phyloP scores from a whole-genome alignment of 1,139 yeast genomes.

The Yamadazyma atlantica region DNA sequence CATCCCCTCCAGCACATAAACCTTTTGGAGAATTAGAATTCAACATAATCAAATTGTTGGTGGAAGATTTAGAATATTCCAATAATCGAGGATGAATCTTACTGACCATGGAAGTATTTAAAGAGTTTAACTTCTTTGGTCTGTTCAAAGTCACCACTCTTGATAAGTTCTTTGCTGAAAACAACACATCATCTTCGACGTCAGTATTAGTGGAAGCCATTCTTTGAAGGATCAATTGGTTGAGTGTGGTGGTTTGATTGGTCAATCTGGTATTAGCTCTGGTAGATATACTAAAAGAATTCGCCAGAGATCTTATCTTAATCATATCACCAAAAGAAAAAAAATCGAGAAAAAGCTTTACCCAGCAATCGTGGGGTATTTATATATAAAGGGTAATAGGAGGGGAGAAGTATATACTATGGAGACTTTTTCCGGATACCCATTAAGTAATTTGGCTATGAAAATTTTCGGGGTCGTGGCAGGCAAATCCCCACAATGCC shows the following conservation, averaged over 20 bases:
- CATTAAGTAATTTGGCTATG: background rate
- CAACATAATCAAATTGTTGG: constrained; percentile 65
- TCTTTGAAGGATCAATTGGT: background rate
- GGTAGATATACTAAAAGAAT: background rate
- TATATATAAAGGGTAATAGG: no score
- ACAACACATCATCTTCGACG: constrained; percentile 55
- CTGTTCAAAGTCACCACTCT: constrained; percentile 78
- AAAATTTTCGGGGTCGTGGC: constrained; percentile 1
- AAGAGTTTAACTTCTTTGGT: constrained; percentile 80
- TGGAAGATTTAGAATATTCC: constrained; percentile 71
- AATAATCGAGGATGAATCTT: constrained; percentile 71
- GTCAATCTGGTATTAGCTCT: background rate
- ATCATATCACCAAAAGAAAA: background rate
- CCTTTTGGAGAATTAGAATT: constrained; percentile 66
- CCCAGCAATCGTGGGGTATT: constrained; percentile 2
- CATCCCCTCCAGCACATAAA: constrained; percentile 94
- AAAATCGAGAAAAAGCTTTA: background rate
- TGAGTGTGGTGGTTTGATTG: no score
- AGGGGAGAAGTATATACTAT: no score
- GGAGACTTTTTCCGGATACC: background rate
- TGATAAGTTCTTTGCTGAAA: constrained; percentile 62
- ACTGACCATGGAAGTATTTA: constrained; percentile 75
- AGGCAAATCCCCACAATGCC: background rate
- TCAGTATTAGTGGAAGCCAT: background rate
- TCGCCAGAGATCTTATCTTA: background rate